Conservation (phyloP, 1,139 yeast species). For the Protomyces inundatus region DNA sequence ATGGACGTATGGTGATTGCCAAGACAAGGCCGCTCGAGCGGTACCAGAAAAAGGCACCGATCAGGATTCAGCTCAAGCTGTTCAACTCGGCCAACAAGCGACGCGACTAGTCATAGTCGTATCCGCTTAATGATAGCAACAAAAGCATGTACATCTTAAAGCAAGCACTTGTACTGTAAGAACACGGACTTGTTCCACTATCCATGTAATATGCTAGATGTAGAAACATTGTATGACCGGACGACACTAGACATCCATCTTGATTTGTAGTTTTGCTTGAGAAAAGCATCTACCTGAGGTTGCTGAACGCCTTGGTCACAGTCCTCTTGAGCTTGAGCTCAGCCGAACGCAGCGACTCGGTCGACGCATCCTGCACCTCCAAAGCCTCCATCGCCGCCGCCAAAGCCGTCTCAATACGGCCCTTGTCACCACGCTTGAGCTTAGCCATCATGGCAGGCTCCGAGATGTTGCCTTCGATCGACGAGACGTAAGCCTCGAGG, state of each 20-base stretch:
- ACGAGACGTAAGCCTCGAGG: constrained; percentile 97
- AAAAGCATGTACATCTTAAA: neutral
- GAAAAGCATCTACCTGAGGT: constrained; percentile 59
- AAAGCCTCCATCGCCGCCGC: constrained; percentile 98
- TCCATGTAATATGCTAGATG: no score
- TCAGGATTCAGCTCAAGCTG: constrained; percentile 19
- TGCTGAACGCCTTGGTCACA: constrained; percentile 98
- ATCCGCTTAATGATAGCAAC: neutral
- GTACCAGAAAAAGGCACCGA: constrained; percentile 15
- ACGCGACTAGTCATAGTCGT: neutral
- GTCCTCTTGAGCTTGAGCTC: constrained; percentile 98
- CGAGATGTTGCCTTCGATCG: constrained; percentile 93
- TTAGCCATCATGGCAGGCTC: constrained; percentile 98
- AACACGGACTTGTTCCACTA: no score
- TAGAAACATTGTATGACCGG: neutral
- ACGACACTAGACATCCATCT: neutral
- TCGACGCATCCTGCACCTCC: constrained; percentile 91
- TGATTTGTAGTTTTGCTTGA: neutral
- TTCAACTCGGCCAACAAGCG: neutral
- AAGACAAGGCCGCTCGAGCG: constrained; percentile 6
- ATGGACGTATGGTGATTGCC: constrained; percentile 43
- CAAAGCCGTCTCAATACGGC: constrained; percentile 96
- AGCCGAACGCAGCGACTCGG: constrained; percentile 98
- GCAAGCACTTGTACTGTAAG: neutral
- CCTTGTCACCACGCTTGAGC: constrained; percentile 96